phyloP scores from a whole-genome alignment of 768 basidiomycete species.

The Macrocybe gigantea region DNA sequence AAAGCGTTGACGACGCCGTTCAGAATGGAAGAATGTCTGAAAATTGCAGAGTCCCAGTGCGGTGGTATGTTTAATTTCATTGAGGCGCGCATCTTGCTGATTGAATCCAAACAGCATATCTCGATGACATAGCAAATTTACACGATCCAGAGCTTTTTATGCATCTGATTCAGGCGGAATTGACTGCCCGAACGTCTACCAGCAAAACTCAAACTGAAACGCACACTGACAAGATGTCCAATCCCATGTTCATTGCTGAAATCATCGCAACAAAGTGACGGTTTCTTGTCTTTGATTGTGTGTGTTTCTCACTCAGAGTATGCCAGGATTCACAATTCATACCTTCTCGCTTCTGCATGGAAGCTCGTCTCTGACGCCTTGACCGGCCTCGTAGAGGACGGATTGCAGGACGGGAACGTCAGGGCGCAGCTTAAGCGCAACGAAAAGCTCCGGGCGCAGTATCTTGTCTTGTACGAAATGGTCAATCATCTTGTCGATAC shows the following conservation, averaged over 20 bases:
- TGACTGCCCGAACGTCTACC: slow-evolving; percentile 38
- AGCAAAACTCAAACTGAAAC: slow-evolving; percentile 21
- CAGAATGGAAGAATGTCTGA: slow-evolving; percentile 53
- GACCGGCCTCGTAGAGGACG: slow-evolving; percentile 46
- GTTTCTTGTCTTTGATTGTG: no score
- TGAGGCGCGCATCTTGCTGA: neutral
- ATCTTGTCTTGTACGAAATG: slow-evolving; percentile 60
- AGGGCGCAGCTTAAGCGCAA: slow-evolving; percentile 50
- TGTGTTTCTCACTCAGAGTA: neutral
- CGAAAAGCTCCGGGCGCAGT: slow-evolving; percentile 45
- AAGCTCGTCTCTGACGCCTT: slow-evolving; percentile 60
- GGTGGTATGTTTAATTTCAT: slow-evolving; percentile 40
- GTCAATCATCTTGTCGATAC: slow-evolving; percentile 54
- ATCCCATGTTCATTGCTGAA: slow-evolving; percentile 49
- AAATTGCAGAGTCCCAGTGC: slow-evolving; percentile 69
- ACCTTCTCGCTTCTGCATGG: slow-evolving; percentile 82
- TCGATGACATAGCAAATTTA: slow-evolving; percentile 66
- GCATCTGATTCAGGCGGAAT: slow-evolving; percentile 48
- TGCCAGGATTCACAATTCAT: slow-evolving; percentile 71
- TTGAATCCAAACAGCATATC: slow-evolving; percentile 36
- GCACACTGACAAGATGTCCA: slow-evolving; percentile 22
- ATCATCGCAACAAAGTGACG: slow-evolving; percentile 52
- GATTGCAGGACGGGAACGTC: slow-evolving; percentile 46
- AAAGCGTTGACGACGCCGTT: slow-evolving; percentile 62
- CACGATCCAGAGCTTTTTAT: slow-evolving; percentile 62